Conservation (phyloP, 192 early-diverging fungal genomes). For the Paraglomus brasilianum region DNA sequence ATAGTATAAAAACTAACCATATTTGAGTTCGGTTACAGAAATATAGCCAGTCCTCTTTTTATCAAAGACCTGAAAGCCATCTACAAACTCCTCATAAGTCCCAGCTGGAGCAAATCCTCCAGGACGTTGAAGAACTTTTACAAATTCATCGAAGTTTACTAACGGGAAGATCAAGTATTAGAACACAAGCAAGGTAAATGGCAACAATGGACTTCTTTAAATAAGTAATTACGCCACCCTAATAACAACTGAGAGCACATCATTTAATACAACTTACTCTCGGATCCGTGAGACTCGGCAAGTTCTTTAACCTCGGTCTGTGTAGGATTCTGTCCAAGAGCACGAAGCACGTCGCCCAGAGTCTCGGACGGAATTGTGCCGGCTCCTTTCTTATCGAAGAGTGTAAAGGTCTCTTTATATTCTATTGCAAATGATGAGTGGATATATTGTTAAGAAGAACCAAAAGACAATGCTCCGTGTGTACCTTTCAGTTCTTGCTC, state of each 20-base stretch:
- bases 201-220: not conserved
- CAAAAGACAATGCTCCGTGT: too few relatives aligned
- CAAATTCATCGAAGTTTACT: conserved; percentile 69
- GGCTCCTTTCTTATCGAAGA: conserved; percentile 76
- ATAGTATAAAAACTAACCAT: conserved; percentile 47
- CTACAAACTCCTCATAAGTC: conserved; percentile 75
- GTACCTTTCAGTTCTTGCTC: too few relatives aligned
- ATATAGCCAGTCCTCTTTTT: conserved; percentile 78
- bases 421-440: conserved; percentile 40
- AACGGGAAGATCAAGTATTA: not conserved
- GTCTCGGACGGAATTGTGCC: conserved; percentile 62
- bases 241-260: not conserved
- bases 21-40: conserved; percentile 72
- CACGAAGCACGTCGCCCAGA: conserved; percentile 74
- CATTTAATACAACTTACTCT: conserved; percentile 32
- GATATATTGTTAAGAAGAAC: too few relatives aligned
- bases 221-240: not conserved
- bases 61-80: conserved; percentile 88
- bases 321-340: conserved; percentile 77
- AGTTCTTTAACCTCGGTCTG: conserved; percentile 71
- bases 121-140: conserved; percentile 69
- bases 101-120: conserved; percentile 70
- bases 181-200: not conserved
- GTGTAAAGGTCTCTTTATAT: conserved; percentile 77
- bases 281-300: conserved; percentile 44